Conservation (phyloP, 2,329 filamentous ascomycete species). For the Cordyceps tenuipes region DNA sequence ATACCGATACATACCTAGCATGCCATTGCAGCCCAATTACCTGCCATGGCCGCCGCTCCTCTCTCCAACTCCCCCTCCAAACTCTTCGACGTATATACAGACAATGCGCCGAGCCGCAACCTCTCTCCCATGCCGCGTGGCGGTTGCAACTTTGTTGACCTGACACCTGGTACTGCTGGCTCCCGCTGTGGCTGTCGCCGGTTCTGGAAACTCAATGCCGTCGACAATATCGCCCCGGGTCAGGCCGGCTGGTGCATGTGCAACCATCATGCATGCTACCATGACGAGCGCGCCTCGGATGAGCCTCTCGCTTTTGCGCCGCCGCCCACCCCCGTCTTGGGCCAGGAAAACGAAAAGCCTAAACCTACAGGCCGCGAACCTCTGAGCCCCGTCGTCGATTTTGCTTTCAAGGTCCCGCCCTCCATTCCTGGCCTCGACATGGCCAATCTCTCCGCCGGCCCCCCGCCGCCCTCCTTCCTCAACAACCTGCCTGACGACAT, state of each 20-base stretch:
- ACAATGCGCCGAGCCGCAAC: constrained; percentile 26
- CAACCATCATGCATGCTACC: constrained; percentile 54
- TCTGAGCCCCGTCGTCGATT: constrained; percentile 44
- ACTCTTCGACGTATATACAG: constrained; percentile 49
- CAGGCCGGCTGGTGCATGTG: constrained; percentile 52
- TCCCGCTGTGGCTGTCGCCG: constrained; percentile 51
- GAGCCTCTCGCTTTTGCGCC: constrained; percentile 10
- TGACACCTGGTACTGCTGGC: constrained; percentile 42
- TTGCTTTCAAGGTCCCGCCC: constrained; percentile 33
- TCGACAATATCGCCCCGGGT: constrained; percentile 28
- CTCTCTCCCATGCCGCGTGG: constrained; percentile 38
- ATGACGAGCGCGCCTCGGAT: constrained; percentile 37
- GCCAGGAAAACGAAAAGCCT: constrained; percentile 47
- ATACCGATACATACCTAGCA: background rate
- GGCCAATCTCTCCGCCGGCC: constrained; percentile 23
- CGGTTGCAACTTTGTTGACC: constrained; percentile 49
- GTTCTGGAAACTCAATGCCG: constrained; percentile 44
- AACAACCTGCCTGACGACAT: constrained; percentile 23
- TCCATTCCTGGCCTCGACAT: constrained; percentile 33
- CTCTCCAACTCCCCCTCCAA: constrained; percentile 33
- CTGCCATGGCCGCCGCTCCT: constrained; percentile 40
- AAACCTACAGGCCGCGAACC: constrained; percentile 37
- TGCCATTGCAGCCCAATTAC: constrained; percentile 34
- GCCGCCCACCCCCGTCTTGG: constrained; percentile 20
- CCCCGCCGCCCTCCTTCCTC: constrained; percentile 26